Percentiles rank a stretch among this genome's conserved stretches.
Evolutionary conservation across 306 rosid genomes (phyloP).

Genomic region (Prosopis cineraria): DNA sequence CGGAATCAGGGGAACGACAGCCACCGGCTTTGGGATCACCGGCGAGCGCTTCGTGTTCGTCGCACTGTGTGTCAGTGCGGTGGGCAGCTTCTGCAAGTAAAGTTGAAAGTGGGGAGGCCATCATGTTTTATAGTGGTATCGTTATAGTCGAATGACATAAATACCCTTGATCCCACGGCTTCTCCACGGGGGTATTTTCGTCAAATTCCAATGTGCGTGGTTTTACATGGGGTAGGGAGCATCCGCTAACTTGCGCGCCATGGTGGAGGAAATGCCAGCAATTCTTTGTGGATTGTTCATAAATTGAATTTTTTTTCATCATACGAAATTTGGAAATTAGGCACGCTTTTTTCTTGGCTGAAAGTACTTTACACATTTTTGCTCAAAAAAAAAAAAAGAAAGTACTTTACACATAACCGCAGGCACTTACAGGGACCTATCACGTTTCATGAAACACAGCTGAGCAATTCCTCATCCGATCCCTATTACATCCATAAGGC

Average conservation of each 20-base stretch:
- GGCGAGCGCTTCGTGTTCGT: slow-evolving; percentile 28
- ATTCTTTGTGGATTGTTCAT: no score
- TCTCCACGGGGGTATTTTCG: not conserved
- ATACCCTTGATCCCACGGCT: slow-evolving; percentile 16
- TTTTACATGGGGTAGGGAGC: not conserved
- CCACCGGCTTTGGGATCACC: slow-evolving; percentile 40
- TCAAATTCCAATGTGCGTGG: not conserved
- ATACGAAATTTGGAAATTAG: no score
- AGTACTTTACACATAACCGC: no score
- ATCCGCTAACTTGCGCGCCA: not conserved
- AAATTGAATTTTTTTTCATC: no score
- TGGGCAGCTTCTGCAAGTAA: slow-evolving; percentile 59
- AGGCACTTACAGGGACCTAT: no score
- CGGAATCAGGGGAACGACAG: not conserved
- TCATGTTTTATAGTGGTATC: slow-evolving; percentile 42
- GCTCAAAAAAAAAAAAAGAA: no score
- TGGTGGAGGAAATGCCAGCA: no score
- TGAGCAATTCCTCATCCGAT: no score
- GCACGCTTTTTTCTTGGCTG: no score
- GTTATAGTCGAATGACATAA: not conserved
- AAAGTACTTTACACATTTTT: no score
- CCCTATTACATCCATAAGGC: no score
- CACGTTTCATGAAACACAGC: no score
- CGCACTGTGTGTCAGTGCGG: slow-evolving; percentile 17
- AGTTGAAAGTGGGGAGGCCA: slow-evolving; percentile 39